Base-by-base conservation (phyloP, 441 rosid species). In the Capsella rubella region DNA sequence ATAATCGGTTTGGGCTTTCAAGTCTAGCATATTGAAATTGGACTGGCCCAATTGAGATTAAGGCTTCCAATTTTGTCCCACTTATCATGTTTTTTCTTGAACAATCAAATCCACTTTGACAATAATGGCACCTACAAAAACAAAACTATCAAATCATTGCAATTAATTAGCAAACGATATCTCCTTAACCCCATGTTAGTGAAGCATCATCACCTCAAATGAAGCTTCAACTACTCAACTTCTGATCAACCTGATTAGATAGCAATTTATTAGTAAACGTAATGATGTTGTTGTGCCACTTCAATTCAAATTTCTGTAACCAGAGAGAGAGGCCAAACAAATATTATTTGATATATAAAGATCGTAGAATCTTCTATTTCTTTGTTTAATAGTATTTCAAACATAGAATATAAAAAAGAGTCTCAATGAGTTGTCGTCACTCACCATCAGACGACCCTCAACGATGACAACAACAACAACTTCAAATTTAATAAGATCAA, bases 391-490 rank as follows among this genome's bases (percentile, higher is more conserved):
- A 21, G 25, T 21, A 69, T 63, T 47, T 47, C 64, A 53, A 54
- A 56, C 35, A 61, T 29, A 4, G 29, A 54, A 27, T 35, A 21
- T 16, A 21, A 64, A 42, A 42, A 50, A 49, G 40, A 6, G 31
- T 64, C 65, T 49, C 6, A n/a, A 59, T 77, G 80, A 71, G 76
- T 70, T 77, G 80, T 77, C 69, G 46, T 77, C 73, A 71, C 69
- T 71, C 64, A 77, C 71, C 68, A 59, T 68, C 69, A 58, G 73
- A 64, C 72, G 80, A 50, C 77, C 73, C 45, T 71, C 25, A 40
- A 64, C 67, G 49, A 57, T 18, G 64, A 15, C 54, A 32, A 6
- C 53, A 32, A 6, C 53, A 18, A 16, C 71, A 71, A 56, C 61
- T 56, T 51, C 46, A 13, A n/a, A 54, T 8, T 18, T 2, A 12